A percentile compares a stretch with the other conserved stretches of the same genome.
Conservation (phyloP, 305 asterid species). For the Ilex paraguariensis region DNA sequence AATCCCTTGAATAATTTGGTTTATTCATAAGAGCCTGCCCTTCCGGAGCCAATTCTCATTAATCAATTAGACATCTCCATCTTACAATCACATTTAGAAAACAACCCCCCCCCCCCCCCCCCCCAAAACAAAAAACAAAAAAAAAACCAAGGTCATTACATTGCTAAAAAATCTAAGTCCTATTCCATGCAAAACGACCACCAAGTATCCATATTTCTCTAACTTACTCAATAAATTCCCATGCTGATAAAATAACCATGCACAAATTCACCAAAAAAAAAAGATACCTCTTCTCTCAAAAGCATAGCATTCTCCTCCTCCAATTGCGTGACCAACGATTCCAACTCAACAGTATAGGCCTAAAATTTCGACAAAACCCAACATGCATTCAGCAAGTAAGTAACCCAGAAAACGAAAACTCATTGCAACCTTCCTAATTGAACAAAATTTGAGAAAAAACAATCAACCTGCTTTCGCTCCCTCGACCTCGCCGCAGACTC, state of each 20-base stretch:
- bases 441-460: not conserved
- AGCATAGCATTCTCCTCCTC: slow-evolving; percentile 86
- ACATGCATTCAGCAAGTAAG: slow-evolving; percentile 13
- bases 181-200: not conserved
- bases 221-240: not conserved
- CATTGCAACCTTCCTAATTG: not conserved
- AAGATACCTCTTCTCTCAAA: slow-evolving; percentile 62
- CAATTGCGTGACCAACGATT: slow-evolving; percentile 67
- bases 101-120: no score
- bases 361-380: slow-evolving; percentile 12
- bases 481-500: slow-evolving; percentile 97
- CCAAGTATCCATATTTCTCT: no score
- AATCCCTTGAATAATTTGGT: no score
- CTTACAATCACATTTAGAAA: no score
- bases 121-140: not conserved
- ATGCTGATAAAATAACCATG: not conserved
- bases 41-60: no score
- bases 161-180: not conserved
- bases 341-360: slow-evolving; percentile 97
- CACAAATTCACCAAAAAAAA: not conserved
- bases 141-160: not conserved
- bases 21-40: no score
- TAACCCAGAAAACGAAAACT: not conserved
- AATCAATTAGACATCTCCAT: no score
- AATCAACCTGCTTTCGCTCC: slow-evolving; percentile 82